Percentiles rank a stretch among this genome's conserved stretches.
Evolutionary conservation across 192 early-diverging fungal species (phyloP).

Genomic region (Nowakowskiella sp.): DNA sequence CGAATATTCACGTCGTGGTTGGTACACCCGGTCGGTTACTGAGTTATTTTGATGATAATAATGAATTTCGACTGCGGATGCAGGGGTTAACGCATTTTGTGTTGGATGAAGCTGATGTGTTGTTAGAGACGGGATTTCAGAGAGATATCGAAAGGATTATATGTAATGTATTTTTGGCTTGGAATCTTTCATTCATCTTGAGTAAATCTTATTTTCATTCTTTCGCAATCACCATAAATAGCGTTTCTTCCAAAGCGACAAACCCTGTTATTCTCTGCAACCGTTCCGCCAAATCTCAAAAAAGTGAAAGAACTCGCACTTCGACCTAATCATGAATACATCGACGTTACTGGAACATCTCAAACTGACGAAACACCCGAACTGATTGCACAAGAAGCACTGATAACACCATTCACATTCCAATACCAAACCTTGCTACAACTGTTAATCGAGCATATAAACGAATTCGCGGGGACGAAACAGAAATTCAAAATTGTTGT

Average conservation of each 20-base stretch:
- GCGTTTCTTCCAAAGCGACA: constrained; percentile 68
- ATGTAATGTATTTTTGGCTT: too few relatives aligned
- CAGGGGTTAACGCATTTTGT: constrained; percentile 41
- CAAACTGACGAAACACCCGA: too few relatives aligned
- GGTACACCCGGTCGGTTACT: too few relatives aligned
- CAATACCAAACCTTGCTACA: constrained; percentile 78
- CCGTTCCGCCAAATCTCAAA: too few relatives aligned
- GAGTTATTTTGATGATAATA: too few relatives aligned
- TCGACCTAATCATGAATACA: too few relatives aligned
- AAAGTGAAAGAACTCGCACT: too few relatives aligned
- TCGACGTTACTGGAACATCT: too few relatives aligned
- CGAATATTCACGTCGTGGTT: constrained; percentile 79
- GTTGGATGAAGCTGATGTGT: constrained; percentile 91
- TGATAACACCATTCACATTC: constrained; percentile 72
- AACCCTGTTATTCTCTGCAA: constrained; percentile 93
- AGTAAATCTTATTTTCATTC: too few relatives aligned
- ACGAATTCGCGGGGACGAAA: constrained; percentile 46
- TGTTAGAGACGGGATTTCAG: constrained; percentile 92
- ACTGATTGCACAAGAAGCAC: constrained; percentile 54
- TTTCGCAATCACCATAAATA: too few relatives aligned
- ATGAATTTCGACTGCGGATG: too few relatives aligned
- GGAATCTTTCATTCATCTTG: too few relatives aligned
- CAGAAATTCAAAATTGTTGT: constrained; percentile 74
- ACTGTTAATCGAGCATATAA: constrained; percentile 68
- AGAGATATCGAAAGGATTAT: constrained; percentile 64